Conservation (phyloP, 768 basidiomycete genomes). For the Trametes meyenii region DNA sequence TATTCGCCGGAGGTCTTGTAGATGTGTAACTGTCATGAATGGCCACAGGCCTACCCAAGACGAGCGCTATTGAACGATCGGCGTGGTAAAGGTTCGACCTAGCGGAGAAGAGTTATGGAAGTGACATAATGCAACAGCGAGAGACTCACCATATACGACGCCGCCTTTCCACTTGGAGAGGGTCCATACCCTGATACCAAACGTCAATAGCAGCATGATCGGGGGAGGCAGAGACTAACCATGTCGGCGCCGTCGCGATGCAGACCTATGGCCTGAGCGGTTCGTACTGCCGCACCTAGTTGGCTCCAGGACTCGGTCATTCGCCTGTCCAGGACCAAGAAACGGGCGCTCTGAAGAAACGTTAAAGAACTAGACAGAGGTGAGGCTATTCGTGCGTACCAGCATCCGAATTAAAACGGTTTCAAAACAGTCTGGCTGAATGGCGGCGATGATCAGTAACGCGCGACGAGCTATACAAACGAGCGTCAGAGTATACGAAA, state of each 20-base stretch:
- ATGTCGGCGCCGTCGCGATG: slow-evolving; percentile 87
- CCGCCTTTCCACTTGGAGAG: slow-evolving; percentile 82
- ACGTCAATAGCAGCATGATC: not conserved
- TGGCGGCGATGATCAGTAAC: slow-evolving; percentile 87
- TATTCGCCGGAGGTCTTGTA: slow-evolving; percentile 73
- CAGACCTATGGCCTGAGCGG: slow-evolving; percentile 90
- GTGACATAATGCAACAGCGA: not conserved
- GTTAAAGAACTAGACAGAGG: not conserved
- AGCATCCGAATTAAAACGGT: slow-evolving; percentile 90
- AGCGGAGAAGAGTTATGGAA: slow-evolving; percentile 10
- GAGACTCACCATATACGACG: slow-evolving; percentile 78
- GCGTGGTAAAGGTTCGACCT: slow-evolving; percentile 94
- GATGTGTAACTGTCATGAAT: slow-evolving; percentile 92
- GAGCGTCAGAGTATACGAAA: slow-evolving; percentile 4
- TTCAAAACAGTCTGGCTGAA: slow-evolving; percentile 91
- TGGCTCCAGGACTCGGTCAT: slow-evolving; percentile 98
- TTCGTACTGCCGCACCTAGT: slow-evolving; percentile 88
- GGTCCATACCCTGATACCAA: slow-evolving; percentile 62
- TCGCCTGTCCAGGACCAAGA: slow-evolving; percentile 72
- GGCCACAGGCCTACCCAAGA: slow-evolving; percentile 87
- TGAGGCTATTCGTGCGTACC: slow-evolving; percentile 38
- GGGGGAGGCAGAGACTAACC: slow-evolving; percentile 45
- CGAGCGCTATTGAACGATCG: slow-evolving; percentile 88
- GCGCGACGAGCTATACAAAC: slow-evolving; percentile 71
- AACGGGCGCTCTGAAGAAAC: slow-evolving; percentile 60